Base-by-base conservation (phyloP, 495 filamentous ascomycete species). In the Friedmanniomyces simplex region DNA sequence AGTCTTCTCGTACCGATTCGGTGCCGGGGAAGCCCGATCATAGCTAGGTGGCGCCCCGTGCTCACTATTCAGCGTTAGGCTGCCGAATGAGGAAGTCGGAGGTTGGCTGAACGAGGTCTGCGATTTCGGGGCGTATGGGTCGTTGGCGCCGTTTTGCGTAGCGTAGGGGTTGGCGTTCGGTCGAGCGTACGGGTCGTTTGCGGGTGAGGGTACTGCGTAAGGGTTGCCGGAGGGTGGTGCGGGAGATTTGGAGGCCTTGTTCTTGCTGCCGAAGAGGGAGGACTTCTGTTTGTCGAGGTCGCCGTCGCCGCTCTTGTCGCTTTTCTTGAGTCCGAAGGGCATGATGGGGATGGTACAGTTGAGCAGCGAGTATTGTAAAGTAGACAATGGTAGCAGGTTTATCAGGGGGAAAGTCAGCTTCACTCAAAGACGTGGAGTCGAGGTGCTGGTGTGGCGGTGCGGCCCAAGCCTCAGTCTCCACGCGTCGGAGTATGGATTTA, bases 101-200 rank as follows among this genome's bases (percentile, higher is more conserved):
- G 60, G 47, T 56, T 59, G 54, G 30, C 46, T 54, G 30, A 60
- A 46, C 10, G 64, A 63, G 3, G 63, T 55, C 13, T 65, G 66
- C 10, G 59, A 58, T 36, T 57, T 43, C 1, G 55, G 54, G 0
- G 58, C 54, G 57, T 69, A 67, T 52, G 60, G 61, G 43, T 68
- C 61, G 36, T 56, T 60, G 21, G 25, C 34, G 32, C 37, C 42
- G 18, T 25, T 52, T 18, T 54, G 55, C 3, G 46, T 61, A 28
- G 66, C 59, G 47, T 67, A 67, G 0, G 62, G 65, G 26, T 64
- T 61, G n/a, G 45, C 32, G 46, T 39, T 54, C 18, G 50, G 50
- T 6, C 54, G 57, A 11, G 68, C 67, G 46, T 72, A 72, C 0
- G 70, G 68, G 62, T 72, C 67, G 34, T 50, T 39, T 7, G 62